Percentiles rank a stretch among this genome's conserved stretches.
Evolutionary conservation across 2,329 filamentous ascomycete genomes (phyloP).

Genomic region (Akanthomyces muscarius): DNA sequence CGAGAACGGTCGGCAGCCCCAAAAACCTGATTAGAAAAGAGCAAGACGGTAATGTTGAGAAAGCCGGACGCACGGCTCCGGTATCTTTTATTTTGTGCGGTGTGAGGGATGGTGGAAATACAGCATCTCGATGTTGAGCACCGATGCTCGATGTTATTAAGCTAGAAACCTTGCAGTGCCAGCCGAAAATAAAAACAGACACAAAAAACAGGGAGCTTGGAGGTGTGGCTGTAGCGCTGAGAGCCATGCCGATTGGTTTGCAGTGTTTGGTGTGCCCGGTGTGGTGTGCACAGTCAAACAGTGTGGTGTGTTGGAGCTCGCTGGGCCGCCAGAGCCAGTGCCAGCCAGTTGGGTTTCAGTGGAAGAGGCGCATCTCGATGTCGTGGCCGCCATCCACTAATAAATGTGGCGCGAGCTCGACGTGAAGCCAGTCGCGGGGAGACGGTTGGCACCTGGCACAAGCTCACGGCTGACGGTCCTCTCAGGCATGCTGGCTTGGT

Average conservation of each 20-base stretch:
- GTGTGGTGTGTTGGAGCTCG: too few species aligned
- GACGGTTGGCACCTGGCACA: neutral
- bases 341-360: neutral
- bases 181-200: neutral
- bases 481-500: neutral
- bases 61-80: neutral
- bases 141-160: neutral
- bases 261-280: neutral
- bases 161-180: neutral
- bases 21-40: neutral
- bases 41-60: neutral
- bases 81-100: neutral
- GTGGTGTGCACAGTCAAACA: too few species aligned
- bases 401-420: constrained; percentile 13
- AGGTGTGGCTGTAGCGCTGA: neutral
- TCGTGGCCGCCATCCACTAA: neutral
- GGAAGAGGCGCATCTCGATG: constrained; percentile 11
- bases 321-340: neutral
- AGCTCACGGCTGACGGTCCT: neutral
- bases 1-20: neutral
- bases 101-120: neutral
- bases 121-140: constrained; percentile 8
- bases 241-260: neutral
- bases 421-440: neutral
- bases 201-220: neutral